A percentile compares a stretch with the other conserved stretches of the same genome.
Evolutionary conservation across 805 yeast species (phyloP).

Genomic region (Torulaspora franciscae): DNA sequence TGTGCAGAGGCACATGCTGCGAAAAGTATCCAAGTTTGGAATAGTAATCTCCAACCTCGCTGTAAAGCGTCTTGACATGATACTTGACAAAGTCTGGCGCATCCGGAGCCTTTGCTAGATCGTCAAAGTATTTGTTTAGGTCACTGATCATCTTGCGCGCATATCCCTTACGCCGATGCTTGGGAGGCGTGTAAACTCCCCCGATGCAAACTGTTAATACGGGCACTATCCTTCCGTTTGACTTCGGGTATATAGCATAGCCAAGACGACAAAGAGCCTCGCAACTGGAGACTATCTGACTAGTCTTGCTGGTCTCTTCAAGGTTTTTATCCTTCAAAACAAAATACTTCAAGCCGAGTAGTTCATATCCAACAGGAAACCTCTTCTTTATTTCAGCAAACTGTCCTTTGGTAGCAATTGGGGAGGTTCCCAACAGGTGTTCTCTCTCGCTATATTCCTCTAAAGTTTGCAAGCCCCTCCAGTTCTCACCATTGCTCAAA

Average conservation of each 20-base stretch:
- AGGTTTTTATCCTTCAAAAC: slow-evolving; percentile 29
- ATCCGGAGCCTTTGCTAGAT: slow-evolving; percentile 18
- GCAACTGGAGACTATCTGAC: slow-evolving; percentile 40
- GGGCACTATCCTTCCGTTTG: slow-evolving; percentile 28
- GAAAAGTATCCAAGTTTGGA: slow-evolving; percentile 55
- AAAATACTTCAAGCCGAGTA: slow-evolving; percentile 38
- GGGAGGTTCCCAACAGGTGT: slow-evolving; percentile 29
- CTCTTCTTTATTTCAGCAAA: slow-evolving; percentile 12
- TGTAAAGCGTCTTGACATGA: slow-evolving; percentile 49
- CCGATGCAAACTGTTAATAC: slow-evolving; percentile 46
- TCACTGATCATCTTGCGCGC: slow-evolving; percentile 45
- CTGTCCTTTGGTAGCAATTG: slow-evolving; percentile 23
- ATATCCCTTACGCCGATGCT: slow-evolving; percentile 51
- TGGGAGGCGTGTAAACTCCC: slow-evolving; percentile 50
- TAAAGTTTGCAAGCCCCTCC: slow-evolving; percentile 34
- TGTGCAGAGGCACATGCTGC: slow-evolving; percentile 37
- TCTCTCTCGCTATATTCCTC: slow-evolving; percentile 40
- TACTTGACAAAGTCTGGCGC: slow-evolving; percentile 31
- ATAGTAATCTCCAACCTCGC: slow-evolving; percentile 70
- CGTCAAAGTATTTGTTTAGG: slow-evolving; percentile 36
- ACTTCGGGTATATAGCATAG: slow-evolving; percentile 28
- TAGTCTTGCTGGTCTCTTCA: slow-evolving; percentile 23
- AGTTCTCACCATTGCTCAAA: slow-evolving; percentile 31
- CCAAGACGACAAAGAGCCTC: slow-evolving; percentile 40
- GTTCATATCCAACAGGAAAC: slow-evolving; percentile 19